A percentile compares a stretch with the other conserved stretches of the same genome.
These are phyloP conservation scores for Cyclotella sp. DNA, from an alignment of 108 stramenopile genomes.

Conservation along the genomic window DNA sequence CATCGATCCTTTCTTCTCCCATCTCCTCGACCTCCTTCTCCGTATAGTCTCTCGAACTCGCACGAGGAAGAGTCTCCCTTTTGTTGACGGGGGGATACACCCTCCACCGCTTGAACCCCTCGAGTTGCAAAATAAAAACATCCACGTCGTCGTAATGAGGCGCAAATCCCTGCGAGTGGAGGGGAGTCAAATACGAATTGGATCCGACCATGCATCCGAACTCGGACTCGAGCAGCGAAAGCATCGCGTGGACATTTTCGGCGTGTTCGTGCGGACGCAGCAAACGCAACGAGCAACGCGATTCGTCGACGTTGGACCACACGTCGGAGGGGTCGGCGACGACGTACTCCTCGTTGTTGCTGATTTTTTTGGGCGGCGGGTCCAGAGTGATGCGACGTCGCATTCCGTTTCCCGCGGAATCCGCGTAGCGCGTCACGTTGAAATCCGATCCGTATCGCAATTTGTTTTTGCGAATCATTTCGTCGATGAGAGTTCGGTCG, in stretches of 20 bases:
- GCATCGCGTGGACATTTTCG: slow-evolving; percentile 80
- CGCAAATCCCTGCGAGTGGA: slow-evolving; percentile 95
- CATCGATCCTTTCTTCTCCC: slow-evolving; percentile 70
- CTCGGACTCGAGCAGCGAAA: slow-evolving; percentile 87
- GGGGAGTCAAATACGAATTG: slow-evolving; percentile 96
- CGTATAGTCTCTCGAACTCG: slow-evolving; percentile 77
- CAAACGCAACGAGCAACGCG: slow-evolving; percentile 90
- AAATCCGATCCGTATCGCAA: slow-evolving; percentile 90
- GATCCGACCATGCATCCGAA: slow-evolving; percentile 96
- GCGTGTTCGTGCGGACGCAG: slow-evolving; percentile 93
- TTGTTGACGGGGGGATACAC: slow-evolving; percentile 80
- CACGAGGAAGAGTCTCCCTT: slow-evolving; percentile 68
- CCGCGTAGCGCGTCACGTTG: slow-evolving; percentile 90
- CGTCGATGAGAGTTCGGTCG: slow-evolving; percentile 58
- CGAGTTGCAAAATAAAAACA: slow-evolving; percentile 93
- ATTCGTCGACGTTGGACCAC: slow-evolving; percentile 76
- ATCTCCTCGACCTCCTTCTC: slow-evolving; percentile 67
- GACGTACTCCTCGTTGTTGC: slow-evolving; percentile 50
- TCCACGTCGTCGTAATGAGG: slow-evolving; percentile 99
- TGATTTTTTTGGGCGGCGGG: slow-evolving; percentile 50
- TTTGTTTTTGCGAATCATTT: slow-evolving; percentile 58
- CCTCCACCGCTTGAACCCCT: slow-evolving; percentile 94
- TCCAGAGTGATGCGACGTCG: slow-evolving; percentile 80
- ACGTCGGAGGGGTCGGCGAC: slow-evolving; percentile 77
- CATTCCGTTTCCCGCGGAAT: slow-evolving; percentile 72